Base-by-base conservation (phyloP, 371 early-diverging fungal species). In the Mucor lusitanicus region DNA sequence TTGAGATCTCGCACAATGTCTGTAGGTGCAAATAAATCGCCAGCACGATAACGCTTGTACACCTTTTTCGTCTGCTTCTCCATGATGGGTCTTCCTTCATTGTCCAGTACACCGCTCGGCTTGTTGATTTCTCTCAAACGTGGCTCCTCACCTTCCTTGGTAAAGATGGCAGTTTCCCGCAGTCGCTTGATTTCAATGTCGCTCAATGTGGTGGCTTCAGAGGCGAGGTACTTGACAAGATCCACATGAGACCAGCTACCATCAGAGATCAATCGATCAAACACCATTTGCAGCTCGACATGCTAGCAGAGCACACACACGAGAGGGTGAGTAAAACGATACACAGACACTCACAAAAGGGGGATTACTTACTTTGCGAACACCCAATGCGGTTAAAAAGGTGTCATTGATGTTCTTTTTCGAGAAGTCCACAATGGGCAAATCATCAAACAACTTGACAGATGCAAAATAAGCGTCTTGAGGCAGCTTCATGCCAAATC, bases 231-330 rank as follows among this genome's bases (percentile, higher is more conserved):
- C 66, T 93, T 94, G 30, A 92, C 85, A 3, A 97, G 81, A 63
- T 94, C 92, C 27, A 90, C 79, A 61, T 94, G 93, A 53, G 95
- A 93, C 96, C 96, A 97, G 50, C 90, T 90, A 23, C 95, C 87
- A 11, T 89, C 90, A 11, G 87, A 87, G 40, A 89, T 85, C 37
- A 96, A 76, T 30, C 95, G 83, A 69, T 92, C 91, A 83, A 97
- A 94, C 8, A 97, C 86, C 63, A 94, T 67, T 72, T 94, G 95
- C 32, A 96, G 72, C 17, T 96, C 94, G 1, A 95, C 94, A 69
- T 94, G 91, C 83, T 93, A 77, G 40, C 11, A 40, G 4, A 33
- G 6, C 6, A 30, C 30, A 30, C 2, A 3, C 4, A 33, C 1
- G 37, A 6, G 37, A 35, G 37, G 9, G 12, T 33, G 1, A 30